Evolutionary conservation across 352 stramenopile species (phyloP), one percentile per base, ranked within the genome.

Genomic region (Globisporangium megalacanthum): DNA sequence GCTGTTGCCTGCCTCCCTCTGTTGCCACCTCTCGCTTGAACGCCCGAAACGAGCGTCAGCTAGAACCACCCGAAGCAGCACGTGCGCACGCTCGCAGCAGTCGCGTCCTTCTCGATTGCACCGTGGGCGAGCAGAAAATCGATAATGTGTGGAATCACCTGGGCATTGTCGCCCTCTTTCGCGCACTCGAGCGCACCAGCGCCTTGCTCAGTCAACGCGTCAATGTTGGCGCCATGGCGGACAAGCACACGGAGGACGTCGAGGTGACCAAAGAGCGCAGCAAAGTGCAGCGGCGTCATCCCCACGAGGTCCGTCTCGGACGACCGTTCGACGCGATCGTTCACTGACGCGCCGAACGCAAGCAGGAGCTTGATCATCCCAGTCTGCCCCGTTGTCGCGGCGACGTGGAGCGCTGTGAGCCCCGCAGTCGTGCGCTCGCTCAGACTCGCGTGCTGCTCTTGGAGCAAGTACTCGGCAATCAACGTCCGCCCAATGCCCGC

Each of bases 321-420:
- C 17, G 37, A 55, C 5, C 9, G 14, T 33, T 59, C 52, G 22
- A 58, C 58, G 39, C 57, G 54, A 33, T 59, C 54, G 41, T 75
- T 49, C 19, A 78, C 52, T 0, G 52, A 22, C 1, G 67, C 67
- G 11, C 67, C 67, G 25, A 54, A 53, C 29, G 61, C 55, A 13
- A 78, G 31, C 51, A 78, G 35, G 22, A 63, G 58, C 37, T 70
- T 61, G 39, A 78, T 53, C n/a, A 71, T 49, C 11, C 57, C 55
- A 0, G 64, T 62, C 45, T 79, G 66, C 6, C 70, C 70, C 4
- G 64, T 63, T 4, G 60, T 66, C 17, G 68, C 64, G 0, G 68
- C 68, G 4, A 64, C 57, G 31, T 72, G 68, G 17, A 75, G 61
- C 3, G 61, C 54, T 8, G 64, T 70, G 5, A 56, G 49, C 19